Percentiles rank a stretch among this genome's conserved stretches.
Evolutionary conservation across 306 rosid genomes (phyloP).

Genomic region (Ormosia semicastrata): DNA sequence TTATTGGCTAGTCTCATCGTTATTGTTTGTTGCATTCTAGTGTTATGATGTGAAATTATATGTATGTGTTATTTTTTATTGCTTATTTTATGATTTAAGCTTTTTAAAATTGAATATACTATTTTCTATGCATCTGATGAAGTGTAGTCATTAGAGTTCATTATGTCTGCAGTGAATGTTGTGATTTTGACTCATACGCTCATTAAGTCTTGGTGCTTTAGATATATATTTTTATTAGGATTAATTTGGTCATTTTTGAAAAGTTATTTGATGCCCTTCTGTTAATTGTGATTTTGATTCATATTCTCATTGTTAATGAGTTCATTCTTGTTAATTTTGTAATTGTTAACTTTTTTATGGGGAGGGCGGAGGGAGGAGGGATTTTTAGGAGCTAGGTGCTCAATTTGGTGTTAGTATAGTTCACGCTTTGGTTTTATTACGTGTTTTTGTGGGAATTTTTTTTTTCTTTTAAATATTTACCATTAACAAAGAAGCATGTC

Average conservation of each 20-base stretch:
- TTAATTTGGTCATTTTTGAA: not conserved
- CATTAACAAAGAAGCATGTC: not conserved
- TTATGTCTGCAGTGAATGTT: not conserved
- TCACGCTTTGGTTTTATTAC: constrained; percentile 3
- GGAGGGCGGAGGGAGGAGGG: not conserved
- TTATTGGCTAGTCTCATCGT: constrained; percentile 1
- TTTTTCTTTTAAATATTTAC: constrained; percentile 11
- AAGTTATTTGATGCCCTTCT: not conserved
- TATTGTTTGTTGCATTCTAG: constrained; percentile 3
- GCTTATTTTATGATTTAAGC: not conserved
- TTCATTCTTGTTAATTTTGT: not conserved
- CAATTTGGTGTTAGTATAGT: not conserved
- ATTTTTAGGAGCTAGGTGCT: not conserved
- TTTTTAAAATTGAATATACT: not conserved
- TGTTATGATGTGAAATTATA: not conserved
- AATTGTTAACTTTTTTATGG: not conserved
- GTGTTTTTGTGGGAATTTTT: not conserved
- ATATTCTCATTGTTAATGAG: not conserved
- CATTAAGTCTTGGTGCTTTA: not conserved
- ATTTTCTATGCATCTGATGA: not conserved
- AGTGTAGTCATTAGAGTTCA: not conserved
- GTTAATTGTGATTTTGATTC: not conserved
- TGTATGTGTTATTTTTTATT: not conserved
- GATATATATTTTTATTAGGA: not conserved
- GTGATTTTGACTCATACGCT: not conserved